Percentiles rank a stretch among this genome's conserved stretches.
Conservation (phyloP, 2,329 filamentous ascomycete species). For the Karstenula rhodostoma region DNA sequence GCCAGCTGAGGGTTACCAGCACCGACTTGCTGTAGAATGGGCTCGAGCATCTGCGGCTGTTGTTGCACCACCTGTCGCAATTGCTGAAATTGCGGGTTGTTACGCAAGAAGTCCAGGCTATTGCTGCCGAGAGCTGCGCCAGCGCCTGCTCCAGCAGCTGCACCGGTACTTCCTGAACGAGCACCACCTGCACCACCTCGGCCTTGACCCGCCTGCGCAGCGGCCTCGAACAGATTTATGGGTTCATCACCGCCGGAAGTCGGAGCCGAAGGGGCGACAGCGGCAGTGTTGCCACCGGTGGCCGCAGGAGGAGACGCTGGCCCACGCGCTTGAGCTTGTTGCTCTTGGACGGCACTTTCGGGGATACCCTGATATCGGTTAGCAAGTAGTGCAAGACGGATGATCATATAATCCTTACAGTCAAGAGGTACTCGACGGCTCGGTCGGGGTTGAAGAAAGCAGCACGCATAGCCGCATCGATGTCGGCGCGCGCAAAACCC, state of each 20-base stretch:
- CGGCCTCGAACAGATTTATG: constrained; percentile 92
- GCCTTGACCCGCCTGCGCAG: constrained; percentile 74
- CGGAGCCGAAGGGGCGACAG: constrained; percentile 33
- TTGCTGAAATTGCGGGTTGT: constrained; percentile 98
- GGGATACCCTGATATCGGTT: constrained; percentile 77
- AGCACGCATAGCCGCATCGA: constrained; percentile 92
- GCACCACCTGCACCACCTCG: constrained; percentile 51
- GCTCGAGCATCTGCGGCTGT: constrained; percentile 97
- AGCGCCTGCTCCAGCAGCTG: constrained; percentile 60
- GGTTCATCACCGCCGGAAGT: constrained; percentile 65
- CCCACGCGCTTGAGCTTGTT: constrained; percentile 54
- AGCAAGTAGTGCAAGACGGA: constrained; percentile 25
- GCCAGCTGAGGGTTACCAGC: constrained; percentile 95
- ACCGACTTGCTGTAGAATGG: constrained; percentile 94
- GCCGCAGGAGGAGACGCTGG: constrained; percentile 53
- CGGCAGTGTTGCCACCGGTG: constrained; percentile 55
- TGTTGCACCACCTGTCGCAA: constrained; percentile 96
- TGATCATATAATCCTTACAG: constrained; percentile 61
- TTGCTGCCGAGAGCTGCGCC: constrained; percentile 67
- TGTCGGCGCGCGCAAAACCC: constrained; percentile 89
- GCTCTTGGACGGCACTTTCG: constrained; percentile 78
- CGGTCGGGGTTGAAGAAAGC: constrained; percentile 97
- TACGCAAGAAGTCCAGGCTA: constrained; percentile 91
- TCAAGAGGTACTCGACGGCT: constrained; percentile 94
- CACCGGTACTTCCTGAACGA: constrained; percentile 59